Percentiles rank a stretch among this genome's conserved stretches.
These are phyloP conservation scores for Conticribra weissflogii DNA, from an alignment of 108 stramenopile genomes.

Conservation along the genomic window DNA sequence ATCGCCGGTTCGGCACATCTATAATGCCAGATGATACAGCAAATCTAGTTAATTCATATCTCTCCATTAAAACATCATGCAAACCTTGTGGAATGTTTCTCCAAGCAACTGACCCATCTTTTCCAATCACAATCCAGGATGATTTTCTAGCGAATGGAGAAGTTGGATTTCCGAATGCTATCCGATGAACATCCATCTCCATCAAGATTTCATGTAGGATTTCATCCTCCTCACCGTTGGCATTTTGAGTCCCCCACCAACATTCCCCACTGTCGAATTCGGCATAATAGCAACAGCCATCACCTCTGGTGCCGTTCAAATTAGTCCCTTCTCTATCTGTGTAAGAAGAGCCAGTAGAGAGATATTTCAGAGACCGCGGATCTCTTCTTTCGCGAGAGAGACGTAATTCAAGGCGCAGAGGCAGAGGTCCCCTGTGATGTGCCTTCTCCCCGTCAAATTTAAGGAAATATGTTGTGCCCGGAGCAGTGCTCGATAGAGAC, in stretches of 20 bases:
- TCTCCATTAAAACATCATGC: constrained; percentile 50
- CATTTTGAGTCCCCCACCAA: constrained; percentile 63
- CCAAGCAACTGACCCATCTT: constrained; percentile 74
- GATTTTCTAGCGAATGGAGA: constrained; percentile 2
- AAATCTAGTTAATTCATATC: constrained; percentile 22
- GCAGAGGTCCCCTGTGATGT: constrained; percentile 17
- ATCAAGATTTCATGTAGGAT: constrained; percentile 59
- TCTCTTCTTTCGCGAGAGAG: constrained; percentile 24
- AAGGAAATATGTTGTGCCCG: constrained; percentile 32
- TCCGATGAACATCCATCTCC: constrained; percentile 64
- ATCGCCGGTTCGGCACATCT: neutral
- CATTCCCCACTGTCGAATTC: constrained; percentile 71
- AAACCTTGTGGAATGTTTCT: constrained; percentile 75
- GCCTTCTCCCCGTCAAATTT: constrained; percentile 34
- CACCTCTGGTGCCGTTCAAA: neutral
- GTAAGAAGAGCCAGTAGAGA: constrained; percentile 65
- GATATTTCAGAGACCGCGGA: constrained; percentile 40
- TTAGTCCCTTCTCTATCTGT: neutral
- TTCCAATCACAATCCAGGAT: constrained; percentile 74
- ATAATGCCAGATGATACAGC: neutral
- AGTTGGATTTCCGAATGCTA: constrained; percentile 64
- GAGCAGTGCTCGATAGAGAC: neutral
- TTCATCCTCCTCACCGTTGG: constrained; percentile 43
- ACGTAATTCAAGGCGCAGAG: constrained; percentile 19
- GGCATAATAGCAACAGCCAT: constrained; percentile 62